A percentile compares a stretch with the other conserved stretches of the same genome.
Conservation (phyloP, 345 rosid genomes). For the Salix exigua region DNA sequence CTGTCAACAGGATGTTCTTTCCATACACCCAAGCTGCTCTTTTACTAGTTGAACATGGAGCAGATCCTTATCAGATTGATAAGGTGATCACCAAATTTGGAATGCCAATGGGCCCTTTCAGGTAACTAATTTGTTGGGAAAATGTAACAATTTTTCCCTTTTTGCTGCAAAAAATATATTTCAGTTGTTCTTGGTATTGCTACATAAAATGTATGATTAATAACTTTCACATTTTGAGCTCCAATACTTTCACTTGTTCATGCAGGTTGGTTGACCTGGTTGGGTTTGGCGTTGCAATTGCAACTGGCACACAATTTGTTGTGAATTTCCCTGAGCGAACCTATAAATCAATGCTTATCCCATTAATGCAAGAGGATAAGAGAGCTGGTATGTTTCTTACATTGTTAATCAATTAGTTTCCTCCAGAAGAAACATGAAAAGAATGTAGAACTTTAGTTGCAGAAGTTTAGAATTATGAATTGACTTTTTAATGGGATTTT, state of each 20-base stretch:
- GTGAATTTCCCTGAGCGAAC: constrained; percentile 80
- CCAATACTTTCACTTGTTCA: background rate
- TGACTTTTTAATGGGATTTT: background rate
- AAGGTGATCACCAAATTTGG: constrained; percentile 78
- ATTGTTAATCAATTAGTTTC: background rate
- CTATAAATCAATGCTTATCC: constrained; percentile 79
- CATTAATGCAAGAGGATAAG: constrained; percentile 88
- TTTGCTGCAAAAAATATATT: background rate
- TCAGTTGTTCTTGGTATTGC: background rate
- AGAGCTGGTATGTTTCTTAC: constrained; percentile 54
- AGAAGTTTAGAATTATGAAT: background rate
- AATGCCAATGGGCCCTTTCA: constrained; percentile 99
- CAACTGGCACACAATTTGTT: constrained; percentile 70
- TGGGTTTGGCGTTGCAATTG: constrained; percentile 89
- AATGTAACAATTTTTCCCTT: background rate
- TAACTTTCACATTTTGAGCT: background rate
- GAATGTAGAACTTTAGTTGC: background rate
- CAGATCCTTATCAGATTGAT: constrained; percentile 76
- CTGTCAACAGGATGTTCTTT: constrained; percentile 97
- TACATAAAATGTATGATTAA: background rate
- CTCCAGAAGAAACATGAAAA: background rate
- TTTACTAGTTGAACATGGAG: constrained; percentile 78
- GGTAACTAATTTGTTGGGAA: constrained; percentile 33
- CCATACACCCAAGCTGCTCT: constrained; percentile 82
- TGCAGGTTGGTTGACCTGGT: constrained; percentile 83